A percentile compares a stretch with the other conserved stretches of the same genome.
These are phyloP conservation scores for Nelumbo lutea DNA, from an alignment of 164 flowering plant species.

Conservation along the genomic window DNA sequence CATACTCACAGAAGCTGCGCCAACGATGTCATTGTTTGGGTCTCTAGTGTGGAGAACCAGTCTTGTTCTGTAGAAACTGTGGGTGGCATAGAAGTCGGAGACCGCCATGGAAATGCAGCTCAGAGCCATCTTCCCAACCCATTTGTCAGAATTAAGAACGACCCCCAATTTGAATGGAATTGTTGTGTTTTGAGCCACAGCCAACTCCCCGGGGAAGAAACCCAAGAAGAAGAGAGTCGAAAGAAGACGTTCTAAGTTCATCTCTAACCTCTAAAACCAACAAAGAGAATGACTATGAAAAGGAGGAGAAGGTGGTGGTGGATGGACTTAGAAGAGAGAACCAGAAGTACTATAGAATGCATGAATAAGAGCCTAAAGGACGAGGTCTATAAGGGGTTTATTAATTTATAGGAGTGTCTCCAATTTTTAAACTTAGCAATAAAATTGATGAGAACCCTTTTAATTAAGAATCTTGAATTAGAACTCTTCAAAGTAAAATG, in stretches of 20 bases:
- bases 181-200: slow-evolving; percentile 2
- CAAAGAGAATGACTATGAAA: no score
- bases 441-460: no score
- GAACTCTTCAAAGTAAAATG: no score
- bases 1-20: slow-evolving; percentile 31
- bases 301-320: no score
- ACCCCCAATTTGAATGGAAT: slow-evolving; percentile 28
- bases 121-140: slow-evolving; percentile 18
- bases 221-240: neutral
- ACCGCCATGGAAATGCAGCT: slow-evolving; percentile 24
- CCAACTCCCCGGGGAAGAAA: neutral
- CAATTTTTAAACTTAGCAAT: no score
- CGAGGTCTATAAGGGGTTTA: no score
- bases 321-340: no score
- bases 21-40: slow-evolving; percentile 21
- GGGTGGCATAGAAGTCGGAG: slow-evolving; percentile 23
- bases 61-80: slow-evolving; percentile 23
- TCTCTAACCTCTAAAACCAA: neutral
- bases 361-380: no score
- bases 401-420: no score
- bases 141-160: slow-evolving; percentile 20
- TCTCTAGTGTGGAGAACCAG: slow-evolving; percentile 21
- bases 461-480: no score
- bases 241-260: neutral
- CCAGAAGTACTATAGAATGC: no score